Evolutionary conservation across 768 basidiomycete genomes (phyloP), one percentile per base, ranked within the genome.

Genomic region (Hypholoma fasciculare): DNA sequence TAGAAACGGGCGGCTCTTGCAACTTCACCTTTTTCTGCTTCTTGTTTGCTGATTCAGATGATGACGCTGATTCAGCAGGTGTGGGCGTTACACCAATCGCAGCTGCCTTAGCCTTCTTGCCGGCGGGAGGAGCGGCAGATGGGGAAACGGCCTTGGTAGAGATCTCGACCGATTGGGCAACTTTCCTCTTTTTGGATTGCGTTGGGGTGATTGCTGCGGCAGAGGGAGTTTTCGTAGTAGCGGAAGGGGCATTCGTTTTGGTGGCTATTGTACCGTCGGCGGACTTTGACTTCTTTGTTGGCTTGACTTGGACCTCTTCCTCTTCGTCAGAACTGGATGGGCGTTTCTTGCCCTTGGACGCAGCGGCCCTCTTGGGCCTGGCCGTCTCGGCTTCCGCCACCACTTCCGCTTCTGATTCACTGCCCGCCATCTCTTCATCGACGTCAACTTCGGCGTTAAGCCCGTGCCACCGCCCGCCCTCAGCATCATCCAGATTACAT

Each of bases 381-480:
- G 19, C 14, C 13, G 19, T 48, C 26, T 48, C 38, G 58, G 40
- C 49, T 49, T 62, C 36, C n/a, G 40, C 49, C 48, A 61, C 36
- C n/a, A 63, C 65, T 27, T 69, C 67, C 19, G 66, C 68, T 2
- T 62, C 68, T 36, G 61, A 69, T 16, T 49, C 60, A 20, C 53
- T 61, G 23, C 49, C 61, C 37, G 51, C 57, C 4, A 64, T 70
- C 27, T 69, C 72, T 2, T 66, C 65, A 19, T 66, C 69, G 0
- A 65, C 71, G 9, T 34, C 30, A 4, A 67, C 65, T 36, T 63
- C 65, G 0, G 68, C 72, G 7, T 67, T 69, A 27, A 84, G 64
- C 0, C 82, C 83, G 46, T 79, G 76, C 86, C 89, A 92, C 26
- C 88, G 75, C 6, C 82, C 85, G 14, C 80, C 83, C 46, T 82